Conservation (phyloP, 345 rosid species). For the Eucalyptus victrix region DNA sequence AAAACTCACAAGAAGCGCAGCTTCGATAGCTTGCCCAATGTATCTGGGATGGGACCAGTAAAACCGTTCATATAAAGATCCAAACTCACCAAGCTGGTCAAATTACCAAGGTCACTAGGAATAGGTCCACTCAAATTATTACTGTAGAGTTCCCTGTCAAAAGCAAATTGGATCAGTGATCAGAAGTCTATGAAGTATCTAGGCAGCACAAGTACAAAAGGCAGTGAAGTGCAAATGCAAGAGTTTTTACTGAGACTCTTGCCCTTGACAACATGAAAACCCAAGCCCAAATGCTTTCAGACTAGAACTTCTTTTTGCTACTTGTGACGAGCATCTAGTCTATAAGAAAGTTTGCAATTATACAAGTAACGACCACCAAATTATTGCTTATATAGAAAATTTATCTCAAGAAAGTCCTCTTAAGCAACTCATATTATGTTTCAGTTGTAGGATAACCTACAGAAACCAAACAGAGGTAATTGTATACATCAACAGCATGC, state of each 20-base stretch:
- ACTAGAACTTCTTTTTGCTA: not conserved
- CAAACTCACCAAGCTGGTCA: constrained; percentile 95
- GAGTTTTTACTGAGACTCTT: not conserved
- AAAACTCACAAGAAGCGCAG: constrained; percentile 86
- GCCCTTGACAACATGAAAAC: not conserved
- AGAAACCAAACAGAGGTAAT: not conserved
- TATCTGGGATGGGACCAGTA: constrained; percentile 79
- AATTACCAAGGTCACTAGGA: constrained; percentile 91
- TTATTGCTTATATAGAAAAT: not conserved
- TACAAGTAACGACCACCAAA: not conserved
- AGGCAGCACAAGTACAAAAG: not conserved
- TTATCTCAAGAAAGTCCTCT: not conserved
- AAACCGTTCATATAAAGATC: constrained; percentile 96
- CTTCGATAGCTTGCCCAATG: constrained; percentile 82
- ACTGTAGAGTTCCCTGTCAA: constrained; percentile 90
- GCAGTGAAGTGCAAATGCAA: not conserved
- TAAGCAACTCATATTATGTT: not conserved
- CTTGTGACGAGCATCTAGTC: not conserved
- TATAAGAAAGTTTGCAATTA: not conserved
- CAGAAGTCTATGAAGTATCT: not conserved
- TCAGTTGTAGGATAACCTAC: not conserved
- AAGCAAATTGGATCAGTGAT: not conserved
- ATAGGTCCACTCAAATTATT: constrained; percentile 83
- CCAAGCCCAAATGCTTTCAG: not conserved
- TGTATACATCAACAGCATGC: not conserved